These are phyloP conservation scores for Phytophthora hybrid DNA, from an alignment of 352 stramenopile species.

Conservation along the genomic window DNA sequence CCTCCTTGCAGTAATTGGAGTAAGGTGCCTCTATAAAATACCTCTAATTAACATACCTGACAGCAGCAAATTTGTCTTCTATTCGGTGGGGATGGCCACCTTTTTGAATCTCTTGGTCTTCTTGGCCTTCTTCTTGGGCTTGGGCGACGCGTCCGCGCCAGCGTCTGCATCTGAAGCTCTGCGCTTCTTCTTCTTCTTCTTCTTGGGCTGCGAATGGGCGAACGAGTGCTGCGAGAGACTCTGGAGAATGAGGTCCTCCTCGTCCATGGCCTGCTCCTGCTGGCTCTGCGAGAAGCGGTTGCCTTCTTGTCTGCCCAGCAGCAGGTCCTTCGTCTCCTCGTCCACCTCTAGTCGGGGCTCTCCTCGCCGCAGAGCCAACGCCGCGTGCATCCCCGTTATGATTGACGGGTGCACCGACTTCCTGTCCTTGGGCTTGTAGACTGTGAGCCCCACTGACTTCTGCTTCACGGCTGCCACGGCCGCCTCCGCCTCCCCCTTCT, in stretches of 20 bases:
- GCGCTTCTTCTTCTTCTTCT: slow-evolving; percentile 46
- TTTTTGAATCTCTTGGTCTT: slow-evolving; percentile 12
- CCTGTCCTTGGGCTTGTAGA: slow-evolving; percentile 24
- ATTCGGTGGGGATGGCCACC: slow-evolving; percentile 24
- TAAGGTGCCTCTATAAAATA: slow-evolving; percentile 17
- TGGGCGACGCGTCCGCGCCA: not conserved
- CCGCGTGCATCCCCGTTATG: slow-evolving; percentile 55
- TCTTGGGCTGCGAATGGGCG: slow-evolving; percentile 39
- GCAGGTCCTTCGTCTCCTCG: slow-evolving; percentile 54
- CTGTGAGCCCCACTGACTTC: slow-evolving; percentile 24
- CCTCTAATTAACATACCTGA: slow-evolving; percentile 24
- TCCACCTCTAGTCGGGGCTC: slow-evolving; percentile 37
- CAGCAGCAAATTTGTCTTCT: not conserved
- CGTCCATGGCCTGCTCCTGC: slow-evolving; percentile 41
- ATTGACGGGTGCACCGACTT: slow-evolving; percentile 12
- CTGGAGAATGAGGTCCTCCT: slow-evolving; percentile 82
- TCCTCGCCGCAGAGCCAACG: slow-evolving; percentile 53
- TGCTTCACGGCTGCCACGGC: slow-evolving; percentile 50
- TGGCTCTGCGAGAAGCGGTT: slow-evolving; percentile 64
- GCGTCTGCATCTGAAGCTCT: slow-evolving; percentile 3
- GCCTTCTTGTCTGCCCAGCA: slow-evolving; percentile 54
- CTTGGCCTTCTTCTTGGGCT: slow-evolving; percentile 13
- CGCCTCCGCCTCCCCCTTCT: slow-evolving; percentile 43
- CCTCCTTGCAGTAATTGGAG: slow-evolving; percentile 33
- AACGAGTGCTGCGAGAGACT: slow-evolving; percentile 78